Conservation (phyloP, 225 moss, liverwort and hornwort species). For the Ulota crispa region DNA sequence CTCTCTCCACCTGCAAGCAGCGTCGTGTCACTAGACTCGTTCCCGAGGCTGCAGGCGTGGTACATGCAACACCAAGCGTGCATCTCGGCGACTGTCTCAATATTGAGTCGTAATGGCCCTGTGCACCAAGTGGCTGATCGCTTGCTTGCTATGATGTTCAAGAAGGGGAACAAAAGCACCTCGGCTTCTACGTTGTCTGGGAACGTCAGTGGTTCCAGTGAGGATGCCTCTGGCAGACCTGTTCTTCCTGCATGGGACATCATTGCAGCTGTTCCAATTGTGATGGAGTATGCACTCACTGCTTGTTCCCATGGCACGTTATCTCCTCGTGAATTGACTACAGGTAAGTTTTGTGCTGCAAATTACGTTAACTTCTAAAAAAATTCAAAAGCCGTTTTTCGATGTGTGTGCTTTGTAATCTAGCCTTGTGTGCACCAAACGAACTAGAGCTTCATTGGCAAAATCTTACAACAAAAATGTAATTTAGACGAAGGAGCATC, state of each 20-base stretch:
- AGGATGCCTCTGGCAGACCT: slow-evolving; percentile 69
- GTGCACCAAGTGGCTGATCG: slow-evolving; percentile 80
- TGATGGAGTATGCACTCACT: slow-evolving; percentile 77
- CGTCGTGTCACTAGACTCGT: slow-evolving; percentile 66
- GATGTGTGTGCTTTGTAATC: not conserved
- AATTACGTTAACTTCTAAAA: not conserved
- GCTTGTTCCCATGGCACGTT: slow-evolving; percentile 85
- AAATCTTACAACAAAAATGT: not conserved
- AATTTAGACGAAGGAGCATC: not conserved
- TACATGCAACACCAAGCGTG: slow-evolving; percentile 92
- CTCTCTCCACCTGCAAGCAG: slow-evolving; percentile 61
- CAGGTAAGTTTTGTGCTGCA: slow-evolving; percentile 48
- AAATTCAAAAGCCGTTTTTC: not conserved
- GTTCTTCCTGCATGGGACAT: slow-evolving; percentile 82
- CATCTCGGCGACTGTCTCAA: slow-evolving; percentile 76
- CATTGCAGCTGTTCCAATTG: slow-evolving; percentile 77
- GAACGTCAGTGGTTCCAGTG: slow-evolving; percentile 45
- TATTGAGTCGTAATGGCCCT: slow-evolving; percentile 59
- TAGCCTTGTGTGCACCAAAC: not conserved
- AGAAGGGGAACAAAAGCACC: slow-evolving; percentile 58
- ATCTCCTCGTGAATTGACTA: slow-evolving; percentile 81
- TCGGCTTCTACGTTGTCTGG: slow-evolving; percentile 36
- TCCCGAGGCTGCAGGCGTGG: slow-evolving; percentile 79
- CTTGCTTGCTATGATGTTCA: slow-evolving; percentile 82
- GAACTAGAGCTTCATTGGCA: not conserved